These are phyloP conservation scores for Puccinia hordei DNA, from an alignment of 1,284 basidiomycete genomes.

Conservation along the genomic window DNA sequence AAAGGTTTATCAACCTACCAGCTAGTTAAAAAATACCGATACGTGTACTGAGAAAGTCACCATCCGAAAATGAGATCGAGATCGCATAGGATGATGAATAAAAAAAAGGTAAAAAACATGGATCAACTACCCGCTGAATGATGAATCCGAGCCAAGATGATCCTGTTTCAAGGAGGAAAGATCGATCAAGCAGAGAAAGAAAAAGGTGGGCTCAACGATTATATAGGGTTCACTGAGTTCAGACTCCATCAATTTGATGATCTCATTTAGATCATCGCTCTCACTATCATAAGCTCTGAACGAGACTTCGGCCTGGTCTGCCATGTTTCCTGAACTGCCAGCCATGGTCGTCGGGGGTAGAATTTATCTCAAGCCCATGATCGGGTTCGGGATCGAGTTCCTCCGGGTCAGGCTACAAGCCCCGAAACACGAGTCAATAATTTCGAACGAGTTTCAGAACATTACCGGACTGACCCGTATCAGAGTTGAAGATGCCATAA, in stretches of 20 bases:
- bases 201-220: slow-evolving; percentile 73
- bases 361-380: slow-evolving; percentile 51
- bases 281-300: slow-evolving; percentile 31
- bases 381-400: slow-evolving; percentile 34
- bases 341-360: neutral
- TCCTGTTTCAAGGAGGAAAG: neutral
- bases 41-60: slow-evolving; percentile 49
- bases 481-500: slow-evolving; percentile 30
- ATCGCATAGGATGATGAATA: neutral
- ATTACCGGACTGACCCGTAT: no score
- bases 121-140: neutral
- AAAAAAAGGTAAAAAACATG: neutral
- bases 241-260: slow-evolving; percentile 83
- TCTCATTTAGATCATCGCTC: slow-evolving; percentile 35
- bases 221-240: slow-evolving; percentile 95
- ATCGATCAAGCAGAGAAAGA: slow-evolving; percentile 53
- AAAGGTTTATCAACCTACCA: slow-evolving; percentile 68
- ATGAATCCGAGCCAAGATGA: neutral
- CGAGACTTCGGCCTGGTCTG: neutral
- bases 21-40: slow-evolving; percentile 85
- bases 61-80: no score
- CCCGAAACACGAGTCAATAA: no score
- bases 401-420: no score
- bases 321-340: neutral
- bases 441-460: no score